Evolutionary conservation across 768 basidiomycete genomes (phyloP), one percentile per base, ranked within the genome.

Genomic region (Russula dissimulans): DNA sequence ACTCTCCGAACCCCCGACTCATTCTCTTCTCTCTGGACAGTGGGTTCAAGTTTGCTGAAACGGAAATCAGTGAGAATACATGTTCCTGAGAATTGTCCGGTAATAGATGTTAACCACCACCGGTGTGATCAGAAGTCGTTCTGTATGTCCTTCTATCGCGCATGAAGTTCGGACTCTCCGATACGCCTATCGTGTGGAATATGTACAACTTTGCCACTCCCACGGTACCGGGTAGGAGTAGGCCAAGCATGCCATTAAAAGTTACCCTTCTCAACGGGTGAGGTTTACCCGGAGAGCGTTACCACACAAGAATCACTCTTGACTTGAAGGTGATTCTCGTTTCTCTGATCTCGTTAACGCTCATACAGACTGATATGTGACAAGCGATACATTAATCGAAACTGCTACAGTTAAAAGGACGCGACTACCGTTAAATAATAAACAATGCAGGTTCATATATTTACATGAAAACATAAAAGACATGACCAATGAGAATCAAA

Each of bases 141-240:
- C 68, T 73, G 8, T 56, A 68, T 8, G 59, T 66, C 29, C 61
- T 73, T 9, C 41, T 73, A 8, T 52, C 62, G 15, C 62, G 63
- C 12, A 69, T 71, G 67, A 61, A 48, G 39, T 70, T 72, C 54
- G 65, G 67, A 17, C 64, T 66, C 8, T 38, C 69, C 4, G 64
- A 66, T 32, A 65, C 65, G 39, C 67, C 67, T 29, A 66, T 73
- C 45, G 58, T 64, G 2, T 73, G 71, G 70, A 69, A 72, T 49
- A 65, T 69, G 50, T 68, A 66, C 22, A 63, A 59, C n/a, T 67
- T 71, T 45, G 63, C 66, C 22, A 71, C 67, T 56, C 72, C 71
- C 10, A 68, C 69, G 10, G 60, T 66, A 5, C 65, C 66, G 26
- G 54, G 61, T 14, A 59, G 59, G 50, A 55, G 22, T 52, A 67